Conservation (phyloP, 192 early-diverging fungal genomes). For the Paraglomus brasilianum region DNA sequence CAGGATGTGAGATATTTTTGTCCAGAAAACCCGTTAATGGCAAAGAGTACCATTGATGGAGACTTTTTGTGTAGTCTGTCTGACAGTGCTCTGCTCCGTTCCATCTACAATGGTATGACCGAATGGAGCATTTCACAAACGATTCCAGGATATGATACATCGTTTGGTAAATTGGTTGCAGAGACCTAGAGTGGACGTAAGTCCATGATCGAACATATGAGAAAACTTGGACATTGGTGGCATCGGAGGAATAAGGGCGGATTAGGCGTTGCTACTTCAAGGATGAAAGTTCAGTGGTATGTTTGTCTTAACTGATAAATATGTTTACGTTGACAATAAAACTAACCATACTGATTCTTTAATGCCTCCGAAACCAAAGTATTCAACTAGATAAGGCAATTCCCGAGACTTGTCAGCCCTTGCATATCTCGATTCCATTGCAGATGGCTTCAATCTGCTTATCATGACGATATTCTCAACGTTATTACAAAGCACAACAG, state of each 20-base stretch:
- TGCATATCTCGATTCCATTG: slow-evolving; percentile 64
- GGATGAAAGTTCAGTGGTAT: slow-evolving; percentile 75
- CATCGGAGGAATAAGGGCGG: slow-evolving; percentile 21
- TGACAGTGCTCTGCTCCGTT: slow-evolving; percentile 60
- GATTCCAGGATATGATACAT: slow-evolving; percentile 81
- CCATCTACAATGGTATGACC: slow-evolving; percentile 79
- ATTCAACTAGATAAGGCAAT: slow-evolving; percentile 90
- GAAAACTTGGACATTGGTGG: slow-evolving; percentile 38
- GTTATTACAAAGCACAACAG: slow-evolving; percentile 36
- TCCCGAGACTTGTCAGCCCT: slow-evolving; percentile 84
- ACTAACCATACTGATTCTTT: not conserved
- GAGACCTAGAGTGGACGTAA: slow-evolving; percentile 65
- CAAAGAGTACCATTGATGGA: slow-evolving; percentile 79
- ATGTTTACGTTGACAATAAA: no score
- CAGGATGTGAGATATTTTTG: slow-evolving; percentile 94
- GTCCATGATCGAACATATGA: slow-evolving; percentile 28
- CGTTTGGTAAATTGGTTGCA: slow-evolving; percentile 67
- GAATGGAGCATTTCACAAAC: slow-evolving; percentile 67
- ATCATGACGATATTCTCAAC: slow-evolving; percentile 60
- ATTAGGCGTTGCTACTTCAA: slow-evolving; percentile 49
- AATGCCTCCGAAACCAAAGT: slow-evolving; percentile 36
- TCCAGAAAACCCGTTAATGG: slow-evolving; percentile 75
- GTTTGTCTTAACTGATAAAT: not conserved
- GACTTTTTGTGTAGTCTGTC: slow-evolving; percentile 67
- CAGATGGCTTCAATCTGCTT: slow-evolving; percentile 66